A percentile compares a stretch with the other conserved stretches of the same genome.
Evolutionary conservation across 2,329 filamentous ascomycete species (phyloP).

Genomic region (Fusarium bactridioides): DNA sequence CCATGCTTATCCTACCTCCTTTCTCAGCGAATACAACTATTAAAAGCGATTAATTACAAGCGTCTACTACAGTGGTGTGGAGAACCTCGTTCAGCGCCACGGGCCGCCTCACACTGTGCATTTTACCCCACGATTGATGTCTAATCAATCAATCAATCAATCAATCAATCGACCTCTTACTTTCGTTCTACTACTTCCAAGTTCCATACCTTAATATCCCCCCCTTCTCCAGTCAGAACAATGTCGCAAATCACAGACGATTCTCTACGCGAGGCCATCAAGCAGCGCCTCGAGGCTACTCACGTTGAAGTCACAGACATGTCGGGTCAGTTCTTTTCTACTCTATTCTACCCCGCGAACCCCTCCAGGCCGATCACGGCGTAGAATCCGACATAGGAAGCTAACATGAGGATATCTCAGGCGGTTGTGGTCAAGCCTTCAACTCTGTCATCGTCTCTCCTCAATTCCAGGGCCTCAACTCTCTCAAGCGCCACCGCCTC

Average conservation of each 20-base stretch:
- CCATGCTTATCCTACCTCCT: too few species aligned
- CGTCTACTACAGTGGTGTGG: too few species aligned
- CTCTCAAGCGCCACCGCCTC: constrained; percentile 84
- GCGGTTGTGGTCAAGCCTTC: constrained; percentile 69
- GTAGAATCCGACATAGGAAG: neutral
- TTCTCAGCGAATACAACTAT: too few species aligned
- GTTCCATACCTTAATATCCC: neutral
- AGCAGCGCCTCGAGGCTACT: constrained; percentile 73
- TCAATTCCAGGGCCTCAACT: constrained; percentile 74
- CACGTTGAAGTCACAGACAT: constrained; percentile 91
- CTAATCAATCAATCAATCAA: constrained; percentile 49
- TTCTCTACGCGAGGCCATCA: constrained; percentile 73
- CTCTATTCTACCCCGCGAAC: constrained; percentile 1
- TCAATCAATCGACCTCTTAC: constrained; percentile 6
- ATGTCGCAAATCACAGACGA: constrained; percentile 76
- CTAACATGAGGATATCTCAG: constrained; percentile 46
- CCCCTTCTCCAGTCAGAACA: neutral
- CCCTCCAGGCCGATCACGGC: constrained; percentile 26
- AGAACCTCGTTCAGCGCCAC: too few species aligned
- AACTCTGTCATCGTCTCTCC: constrained; percentile 69
- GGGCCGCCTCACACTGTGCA: constrained; percentile 32
- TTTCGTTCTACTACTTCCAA: constrained; percentile 29
- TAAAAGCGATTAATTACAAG: too few species aligned
- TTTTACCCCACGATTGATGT: constrained; percentile 41
- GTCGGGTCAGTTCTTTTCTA: constrained; percentile 70